A percentile compares a stretch with the other conserved stretches of the same genome.
These are phyloP conservation scores for Liriodendron chinense DNA, from an alignment of 164 flowering plant genomes.

Conservation along the genomic window DNA sequence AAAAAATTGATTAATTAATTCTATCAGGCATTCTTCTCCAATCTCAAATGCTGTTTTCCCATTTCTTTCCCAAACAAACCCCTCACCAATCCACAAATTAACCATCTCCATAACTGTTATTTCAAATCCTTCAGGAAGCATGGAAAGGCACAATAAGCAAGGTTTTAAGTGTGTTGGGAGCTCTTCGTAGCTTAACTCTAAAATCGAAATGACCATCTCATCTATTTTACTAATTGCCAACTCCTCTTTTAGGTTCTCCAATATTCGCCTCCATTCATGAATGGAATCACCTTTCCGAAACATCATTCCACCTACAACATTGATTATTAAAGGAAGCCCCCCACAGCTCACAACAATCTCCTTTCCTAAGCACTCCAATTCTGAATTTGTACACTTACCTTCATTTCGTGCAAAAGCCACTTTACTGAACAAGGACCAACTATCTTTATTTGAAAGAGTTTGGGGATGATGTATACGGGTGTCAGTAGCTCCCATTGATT, in stretches of 20 bases:
- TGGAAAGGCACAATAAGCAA: neutral
- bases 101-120: neutral
- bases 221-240: neutral
- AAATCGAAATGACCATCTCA: neutral
- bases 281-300: neutral
- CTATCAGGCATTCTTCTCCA: neutral
- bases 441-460: neutral
- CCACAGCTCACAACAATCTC: neutral
- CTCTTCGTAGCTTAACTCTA: neutral
- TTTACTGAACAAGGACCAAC: conserved; percentile 5
- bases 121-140: neutral
- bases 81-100: neutral
- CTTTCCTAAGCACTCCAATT: neutral
- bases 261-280: neutral
- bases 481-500: conserved; percentile 1
- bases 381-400: neutral
- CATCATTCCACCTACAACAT: conserved; percentile 6
- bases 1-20: neutral
- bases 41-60: neutral
- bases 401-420: conserved; percentile 1
- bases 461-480: neutral
- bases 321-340: conserved; percentile 3
- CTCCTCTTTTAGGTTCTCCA: neutral
- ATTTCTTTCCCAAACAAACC: neutral
- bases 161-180: neutral